Percentiles rank a stretch among this genome's conserved stretches.
phyloP scores from a whole-genome alignment of 257 asterid genomes.

The Penstemon eatonii region DNA sequence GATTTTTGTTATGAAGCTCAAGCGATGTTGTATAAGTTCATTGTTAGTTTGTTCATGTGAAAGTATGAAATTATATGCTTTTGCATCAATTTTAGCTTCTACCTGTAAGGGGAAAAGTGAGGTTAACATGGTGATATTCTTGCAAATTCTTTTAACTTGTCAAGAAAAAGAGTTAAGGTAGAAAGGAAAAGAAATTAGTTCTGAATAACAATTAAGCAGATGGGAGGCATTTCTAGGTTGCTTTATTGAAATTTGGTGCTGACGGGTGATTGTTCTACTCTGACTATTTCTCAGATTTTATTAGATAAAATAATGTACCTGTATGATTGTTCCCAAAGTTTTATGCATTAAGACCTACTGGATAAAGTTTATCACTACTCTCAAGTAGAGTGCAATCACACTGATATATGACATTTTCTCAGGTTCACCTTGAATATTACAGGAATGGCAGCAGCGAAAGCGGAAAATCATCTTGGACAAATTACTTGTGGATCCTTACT shows the following conservation, averaged over 20 bases:
- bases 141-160: background rate
- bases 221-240: background rate
- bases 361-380: constrained; percentile 1
- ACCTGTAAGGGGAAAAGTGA: background rate
- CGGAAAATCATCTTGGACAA: constrained; percentile 51
- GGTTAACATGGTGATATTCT: constrained; percentile 1
- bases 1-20: constrained; percentile 3
- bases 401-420: constrained; percentile 17
- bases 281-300: no score
- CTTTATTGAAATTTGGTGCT: background rate
- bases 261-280: no score
- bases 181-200: background rate
- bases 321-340: background rate
- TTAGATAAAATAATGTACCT: no score
- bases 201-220: background rate
- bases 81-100: background rate
- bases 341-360: background rate
- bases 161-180: background rate
- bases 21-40: background rate
- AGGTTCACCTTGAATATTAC: constrained; percentile 33
- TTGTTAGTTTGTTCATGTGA: constrained; percentile 4
- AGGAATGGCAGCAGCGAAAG: constrained; percentile 51
- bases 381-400: background rate
- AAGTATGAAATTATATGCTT: background rate
- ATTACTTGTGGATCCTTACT: constrained; percentile 58